These are phyloP conservation scores for Trametes cingulata DNA, from an alignment of 768 basidiomycete species.

Conservation along the genomic window DNA sequence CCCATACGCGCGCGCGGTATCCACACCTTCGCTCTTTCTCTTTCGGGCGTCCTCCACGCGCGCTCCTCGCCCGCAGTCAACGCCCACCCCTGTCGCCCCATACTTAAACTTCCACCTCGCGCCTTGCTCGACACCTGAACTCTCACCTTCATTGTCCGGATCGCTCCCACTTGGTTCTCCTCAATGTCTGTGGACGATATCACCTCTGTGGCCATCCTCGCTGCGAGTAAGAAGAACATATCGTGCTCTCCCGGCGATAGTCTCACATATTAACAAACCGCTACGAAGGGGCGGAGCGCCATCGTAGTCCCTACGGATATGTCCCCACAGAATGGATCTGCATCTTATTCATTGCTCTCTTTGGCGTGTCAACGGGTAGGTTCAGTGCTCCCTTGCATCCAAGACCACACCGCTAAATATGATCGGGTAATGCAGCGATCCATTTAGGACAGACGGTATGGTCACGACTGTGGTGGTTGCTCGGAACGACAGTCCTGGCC, in stretches of 20 bases:
- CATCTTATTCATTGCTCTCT: constrained; percentile 39
- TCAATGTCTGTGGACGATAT: not conserved
- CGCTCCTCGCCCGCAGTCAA: too few relatives aligned
- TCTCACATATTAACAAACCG: not conserved
- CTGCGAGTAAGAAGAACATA: not conserved
- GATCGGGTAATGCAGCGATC: constrained; percentile 19
- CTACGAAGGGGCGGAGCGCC: not conserved
- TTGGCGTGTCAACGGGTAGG: constrained; percentile 33
- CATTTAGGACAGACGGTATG: constrained; percentile 31
- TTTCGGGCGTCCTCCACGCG: too few relatives aligned
- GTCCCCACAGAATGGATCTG: constrained; percentile 39
- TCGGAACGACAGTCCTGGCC: constrained; percentile 34
- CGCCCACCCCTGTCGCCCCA: not conserved
- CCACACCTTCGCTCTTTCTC: too few relatives aligned
- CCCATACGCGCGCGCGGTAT: too few relatives aligned
- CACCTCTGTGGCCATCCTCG: not conserved
- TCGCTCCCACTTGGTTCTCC: not conserved
- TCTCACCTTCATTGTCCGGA: too few relatives aligned
- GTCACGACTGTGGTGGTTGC: constrained; percentile 38
- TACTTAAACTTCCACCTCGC: not conserved
- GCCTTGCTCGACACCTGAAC: not conserved
- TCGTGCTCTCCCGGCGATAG: too few relatives aligned
- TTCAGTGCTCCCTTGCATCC: not conserved
- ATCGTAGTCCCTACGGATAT: constrained; percentile 34
- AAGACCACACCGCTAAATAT: too few relatives aligned